A percentile compares a stretch with the other conserved stretches of the same genome.
These are phyloP conservation scores for Tremella mesenterica DNA, from an alignment of 768 basidiomycete genomes.

Conservation along the genomic window DNA sequence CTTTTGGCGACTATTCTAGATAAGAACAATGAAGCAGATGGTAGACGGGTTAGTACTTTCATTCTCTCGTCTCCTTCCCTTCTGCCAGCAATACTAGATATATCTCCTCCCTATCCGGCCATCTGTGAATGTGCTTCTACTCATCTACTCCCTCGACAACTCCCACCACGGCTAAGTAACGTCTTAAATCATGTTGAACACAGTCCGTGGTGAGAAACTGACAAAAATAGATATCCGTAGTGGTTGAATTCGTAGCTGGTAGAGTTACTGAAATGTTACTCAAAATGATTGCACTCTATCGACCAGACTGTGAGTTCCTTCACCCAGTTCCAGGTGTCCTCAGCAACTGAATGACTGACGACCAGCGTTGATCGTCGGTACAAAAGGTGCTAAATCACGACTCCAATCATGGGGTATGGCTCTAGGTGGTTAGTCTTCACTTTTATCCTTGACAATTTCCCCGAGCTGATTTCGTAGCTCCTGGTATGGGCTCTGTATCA, in stretches of 20 bases:
- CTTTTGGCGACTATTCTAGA: constrained; percentile 72
- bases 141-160: too few relatives aligned
- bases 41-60: constrained; percentile 58
- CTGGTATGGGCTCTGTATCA: constrained; percentile 58
- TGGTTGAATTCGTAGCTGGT: constrained; percentile 90
- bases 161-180: too few relatives aligned
- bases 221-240: constrained; percentile 61
- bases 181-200: neutral
- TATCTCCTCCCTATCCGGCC: too few relatives aligned
- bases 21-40: constrained; percentile 68
- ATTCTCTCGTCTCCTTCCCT: neutral
- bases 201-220: neutral
- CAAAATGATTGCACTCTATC: constrained; percentile 68
- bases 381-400: constrained; percentile 59
- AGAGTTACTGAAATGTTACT: constrained; percentile 81
- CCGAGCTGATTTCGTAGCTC: constrained; percentile 31
- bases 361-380: constrained; percentile 74
- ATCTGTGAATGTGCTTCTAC: too few relatives aligned
- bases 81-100: neutral
- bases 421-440: constrained; percentile 42
- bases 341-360: neutral
- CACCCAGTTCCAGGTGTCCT: neutral
- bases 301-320: constrained; percentile 36
- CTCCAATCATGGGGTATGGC: constrained; percentile 54
- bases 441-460: neutral